Percentiles rank a stretch among this genome's conserved stretches.
Evolutionary conservation across 73 alveolate genomes (phyloP).

Genomic region (Effrenium voratum): DNA sequence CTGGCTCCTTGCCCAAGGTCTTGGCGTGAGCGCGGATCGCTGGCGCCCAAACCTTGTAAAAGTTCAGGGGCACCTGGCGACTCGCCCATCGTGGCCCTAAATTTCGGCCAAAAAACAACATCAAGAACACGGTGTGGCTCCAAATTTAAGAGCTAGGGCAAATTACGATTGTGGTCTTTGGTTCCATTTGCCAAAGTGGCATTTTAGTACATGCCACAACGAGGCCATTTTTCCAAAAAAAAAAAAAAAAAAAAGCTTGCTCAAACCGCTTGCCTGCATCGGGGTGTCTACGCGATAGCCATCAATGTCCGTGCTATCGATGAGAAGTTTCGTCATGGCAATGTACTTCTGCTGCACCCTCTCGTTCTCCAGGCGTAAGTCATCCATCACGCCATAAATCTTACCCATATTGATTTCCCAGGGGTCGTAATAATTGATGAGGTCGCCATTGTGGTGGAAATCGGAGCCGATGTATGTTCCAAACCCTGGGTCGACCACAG

Average conservation of each 20-base stretch:
- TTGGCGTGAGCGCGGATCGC: slow-evolving; percentile 88
- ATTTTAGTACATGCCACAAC: no score
- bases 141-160: no score
- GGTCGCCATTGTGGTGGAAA: slow-evolving; percentile 88
- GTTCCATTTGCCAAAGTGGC: no score
- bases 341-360: slow-evolving; percentile 92
- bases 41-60: slow-evolving; percentile 90
- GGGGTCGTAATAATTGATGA: slow-evolving; percentile 51
- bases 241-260: no score
- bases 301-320: slow-evolving; percentile 50
- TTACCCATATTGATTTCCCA: slow-evolving; percentile 91
- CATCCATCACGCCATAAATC: slow-evolving; percentile 90
- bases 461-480: slow-evolving; percentile 87
- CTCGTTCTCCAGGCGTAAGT: slow-evolving; percentile 61
- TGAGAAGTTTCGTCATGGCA: slow-evolving; percentile 81
- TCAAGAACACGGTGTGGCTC: no score
- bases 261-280: no score
- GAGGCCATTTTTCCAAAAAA: no score
- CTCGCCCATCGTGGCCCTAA: no score
- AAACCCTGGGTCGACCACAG: slow-evolving; percentile 41
- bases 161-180: no score
- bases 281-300: slow-evolving; percentile 90
- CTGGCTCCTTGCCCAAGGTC: slow-evolving; percentile 21
- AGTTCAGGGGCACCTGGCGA: slow-evolving; percentile 81
- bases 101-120: no score